Conservation (phyloP, 805 yeast species). For the Yarrowia sp. region DNA sequence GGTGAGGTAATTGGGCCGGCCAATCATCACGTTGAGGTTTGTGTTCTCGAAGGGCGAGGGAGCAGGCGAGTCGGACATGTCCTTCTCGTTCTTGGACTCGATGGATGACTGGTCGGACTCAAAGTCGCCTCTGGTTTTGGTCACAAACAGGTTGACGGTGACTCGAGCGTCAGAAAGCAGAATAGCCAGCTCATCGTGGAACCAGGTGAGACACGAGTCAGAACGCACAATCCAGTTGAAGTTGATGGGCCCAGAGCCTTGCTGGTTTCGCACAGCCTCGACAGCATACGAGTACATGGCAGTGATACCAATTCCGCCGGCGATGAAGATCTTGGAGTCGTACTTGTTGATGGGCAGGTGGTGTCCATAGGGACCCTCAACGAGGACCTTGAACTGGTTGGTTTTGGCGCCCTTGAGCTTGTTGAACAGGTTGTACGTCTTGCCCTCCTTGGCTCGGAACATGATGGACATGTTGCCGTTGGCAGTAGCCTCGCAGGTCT, state of each 20-base stretch:
- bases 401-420: not conserved
- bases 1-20: not conserved
- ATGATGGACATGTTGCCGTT: slow-evolving; percentile 2
- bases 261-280: slow-evolving; percentile 25
- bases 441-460: slow-evolving; percentile 16
- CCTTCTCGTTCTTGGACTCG: slow-evolving; percentile 5
- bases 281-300: slow-evolving; percentile 49
- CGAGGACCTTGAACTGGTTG: slow-evolving; percentile 41
- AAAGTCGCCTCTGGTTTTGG: not conserved
- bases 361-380: slow-evolving; percentile 66
- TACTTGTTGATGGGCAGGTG: slow-evolving; percentile 42
- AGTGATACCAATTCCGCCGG: slow-evolving; percentile 65
- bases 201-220: slow-evolving; percentile 50
- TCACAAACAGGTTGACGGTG: not conserved
- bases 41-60: not conserved
- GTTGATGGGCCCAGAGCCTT: slow-evolving; percentile 32
- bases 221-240: slow-evolving; percentile 66
- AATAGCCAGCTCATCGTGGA: slow-evolving; percentile 43
- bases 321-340: slow-evolving; percentile 44
- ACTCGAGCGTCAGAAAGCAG: not conserved
- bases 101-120: not conserved
- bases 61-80: not conserved
- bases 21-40: not conserved
- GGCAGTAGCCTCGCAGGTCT: slow-evolving; percentile 22
- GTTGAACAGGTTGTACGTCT: slow-evolving; percentile 4